Evolutionary conservation across 495 filamentous ascomycete species (phyloP).

Genomic region (Lasiosphaeria miniovina): DNA sequence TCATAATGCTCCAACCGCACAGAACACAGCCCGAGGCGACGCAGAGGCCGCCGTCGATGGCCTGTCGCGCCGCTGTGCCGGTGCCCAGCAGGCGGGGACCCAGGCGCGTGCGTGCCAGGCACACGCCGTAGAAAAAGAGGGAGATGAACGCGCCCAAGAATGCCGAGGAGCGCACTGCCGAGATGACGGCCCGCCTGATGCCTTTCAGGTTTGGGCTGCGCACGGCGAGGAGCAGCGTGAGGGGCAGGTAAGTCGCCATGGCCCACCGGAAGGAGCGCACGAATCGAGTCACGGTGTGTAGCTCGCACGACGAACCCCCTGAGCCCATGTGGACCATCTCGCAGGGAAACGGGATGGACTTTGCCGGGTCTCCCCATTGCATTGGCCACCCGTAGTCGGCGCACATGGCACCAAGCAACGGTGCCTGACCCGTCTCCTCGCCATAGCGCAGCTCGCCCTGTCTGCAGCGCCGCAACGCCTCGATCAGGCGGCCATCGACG

Average conservation of each 20-base stretch:
- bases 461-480: slow-evolving; percentile 66
- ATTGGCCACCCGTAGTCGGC: slow-evolving; percentile 66
- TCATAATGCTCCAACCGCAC: slow-evolving; percentile 81
- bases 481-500: slow-evolving; percentile 74
- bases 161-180: slow-evolving; percentile 68
- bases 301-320: slow-evolving; percentile 69
- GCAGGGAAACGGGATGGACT: slow-evolving; percentile 76
- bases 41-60: slow-evolving; percentile 62
- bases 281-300: slow-evolving; percentile 71
- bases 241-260: slow-evolving; percentile 74
- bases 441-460: slow-evolving; percentile 69
- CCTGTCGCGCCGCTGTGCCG: slow-evolving; percentile 39
- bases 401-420: slow-evolving; percentile 72
- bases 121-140: slow-evolving; percentile 87
- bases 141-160: slow-evolving; percentile 81
- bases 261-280: slow-evolving; percentile 68
- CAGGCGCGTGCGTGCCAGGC: slow-evolving; percentile 74
- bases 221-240: slow-evolving; percentile 67
- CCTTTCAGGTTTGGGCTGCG: slow-evolving; percentile 46
- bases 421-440: slow-evolving; percentile 69
- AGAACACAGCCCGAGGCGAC: slow-evolving; percentile 71
- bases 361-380: slow-evolving; percentile 72
- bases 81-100: slow-evolving; percentile 65
- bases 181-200: slow-evolving; percentile 50
- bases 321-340: slow-evolving; percentile 82